Percentiles rank a stretch among this genome's conserved stretches.
phyloP scores from a whole-genome alignment of 2,329 filamentous ascomycete species.

The Aspergillus japonicus region DNA sequence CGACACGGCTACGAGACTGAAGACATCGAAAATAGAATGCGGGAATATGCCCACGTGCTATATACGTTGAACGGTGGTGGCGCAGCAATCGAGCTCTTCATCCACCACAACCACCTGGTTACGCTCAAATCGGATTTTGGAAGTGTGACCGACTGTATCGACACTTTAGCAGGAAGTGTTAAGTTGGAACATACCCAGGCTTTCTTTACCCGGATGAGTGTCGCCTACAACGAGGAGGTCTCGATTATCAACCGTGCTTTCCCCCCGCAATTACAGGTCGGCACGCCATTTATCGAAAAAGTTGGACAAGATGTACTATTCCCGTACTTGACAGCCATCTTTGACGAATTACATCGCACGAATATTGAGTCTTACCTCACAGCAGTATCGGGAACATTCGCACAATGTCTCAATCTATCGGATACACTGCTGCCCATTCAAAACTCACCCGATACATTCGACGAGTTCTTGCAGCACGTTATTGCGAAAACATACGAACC shows the following conservation, averaged over 20 bases:
- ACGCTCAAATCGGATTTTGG: slow-evolving; percentile 68
- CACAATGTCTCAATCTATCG: slow-evolving; percentile 77
- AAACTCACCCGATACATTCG: slow-evolving; percentile 57
- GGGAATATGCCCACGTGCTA: slow-evolving; percentile 81
- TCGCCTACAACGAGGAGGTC: slow-evolving; percentile 79
- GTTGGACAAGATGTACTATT: slow-evolving; percentile 77
- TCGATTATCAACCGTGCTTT: slow-evolving; percentile 80
- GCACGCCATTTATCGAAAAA: slow-evolving; percentile 77
- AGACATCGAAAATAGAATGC: slow-evolving; percentile 87
- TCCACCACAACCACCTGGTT: slow-evolving; percentile 85
- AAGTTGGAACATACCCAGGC: slow-evolving; percentile 74
- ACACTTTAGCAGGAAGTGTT: slow-evolving; percentile 65
- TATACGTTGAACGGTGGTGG: slow-evolving; percentile 76
- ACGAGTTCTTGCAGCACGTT: slow-evolving; percentile 65
- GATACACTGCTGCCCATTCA: slow-evolving; percentile 67
- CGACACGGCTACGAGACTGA: slow-evolving; percentile 86
- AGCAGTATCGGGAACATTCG: slow-evolving; percentile 82
- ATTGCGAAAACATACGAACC: slow-evolving; percentile 78
- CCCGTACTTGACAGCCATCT: slow-evolving; percentile 80
- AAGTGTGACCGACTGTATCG: slow-evolving; percentile 78
- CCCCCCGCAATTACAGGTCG: slow-evolving; percentile 65
- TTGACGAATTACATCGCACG: slow-evolving; percentile 80
- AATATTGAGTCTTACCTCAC: slow-evolving; percentile 77
- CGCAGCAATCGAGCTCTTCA: slow-evolving; percentile 77
- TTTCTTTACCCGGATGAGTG: slow-evolving; percentile 75